These are phyloP conservation scores for Bocquillonia castaneifolia DNA, from an alignment of 441 rosid species.

Conservation along the genomic window DNA sequence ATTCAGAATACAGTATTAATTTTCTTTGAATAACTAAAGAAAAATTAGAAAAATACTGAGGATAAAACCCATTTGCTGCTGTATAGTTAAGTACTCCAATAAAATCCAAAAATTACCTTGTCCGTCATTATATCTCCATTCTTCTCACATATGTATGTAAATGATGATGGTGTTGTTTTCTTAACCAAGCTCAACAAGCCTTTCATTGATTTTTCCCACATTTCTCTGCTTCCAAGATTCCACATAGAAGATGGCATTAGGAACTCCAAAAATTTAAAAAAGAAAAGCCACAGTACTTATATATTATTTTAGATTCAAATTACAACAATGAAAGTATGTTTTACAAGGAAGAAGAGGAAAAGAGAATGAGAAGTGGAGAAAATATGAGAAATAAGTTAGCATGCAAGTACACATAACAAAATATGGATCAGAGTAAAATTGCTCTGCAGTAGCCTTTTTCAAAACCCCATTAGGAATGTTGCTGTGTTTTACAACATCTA, in stretches of 20 bases:
- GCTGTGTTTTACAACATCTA: too few species aligned
- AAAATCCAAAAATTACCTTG: conserved; percentile 48
- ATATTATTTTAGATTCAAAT: neutral
- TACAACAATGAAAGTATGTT: neutral
- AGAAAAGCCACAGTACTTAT: conserved; percentile 1
- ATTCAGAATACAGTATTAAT: neutral
- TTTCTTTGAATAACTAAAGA: neutral
- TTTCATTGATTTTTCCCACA: conserved; percentile 99
- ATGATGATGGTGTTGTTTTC: conserved; percentile 80
- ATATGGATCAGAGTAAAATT: too few species aligned
- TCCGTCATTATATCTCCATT: conserved; percentile 52
- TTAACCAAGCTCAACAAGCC: conserved; percentile 76
- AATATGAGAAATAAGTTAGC: too few species aligned
- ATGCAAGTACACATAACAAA: too few species aligned
- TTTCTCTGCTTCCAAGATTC: conserved; percentile 56
- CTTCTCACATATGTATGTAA: conserved; percentile 87
- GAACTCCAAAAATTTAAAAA: conserved; percentile 3
- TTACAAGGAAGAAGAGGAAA: too few species aligned
- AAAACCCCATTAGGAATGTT: too few species aligned
- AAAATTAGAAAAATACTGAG: neutral
- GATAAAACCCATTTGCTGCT: neutral
- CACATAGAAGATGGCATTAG: conserved; percentile 19
- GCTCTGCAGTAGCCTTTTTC: too few species aligned
- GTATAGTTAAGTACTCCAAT: neutral
- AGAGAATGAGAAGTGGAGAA: too few species aligned